phyloP scores from a whole-genome alignment of 768 basidiomycete genomes.

The Polyporus arcularius region DNA sequence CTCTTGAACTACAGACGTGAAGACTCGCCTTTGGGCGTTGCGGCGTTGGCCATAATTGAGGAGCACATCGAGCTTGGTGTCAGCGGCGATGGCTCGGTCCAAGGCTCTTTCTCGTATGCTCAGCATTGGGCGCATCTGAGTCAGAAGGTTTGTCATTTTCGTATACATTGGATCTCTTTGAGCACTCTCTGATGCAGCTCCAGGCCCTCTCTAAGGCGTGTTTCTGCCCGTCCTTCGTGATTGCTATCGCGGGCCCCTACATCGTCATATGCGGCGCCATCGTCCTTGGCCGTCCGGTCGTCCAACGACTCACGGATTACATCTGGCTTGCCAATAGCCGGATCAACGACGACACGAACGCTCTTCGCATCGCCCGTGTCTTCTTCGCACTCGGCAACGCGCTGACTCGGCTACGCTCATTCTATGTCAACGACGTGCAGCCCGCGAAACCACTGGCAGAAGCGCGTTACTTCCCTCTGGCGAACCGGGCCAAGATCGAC shows the following conservation, averaged over 20 bases:
- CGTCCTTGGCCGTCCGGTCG: not conserved
- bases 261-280: conserved; percentile 3
- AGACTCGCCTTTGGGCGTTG: not conserved
- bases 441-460: too few species aligned
- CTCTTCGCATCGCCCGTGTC: not conserved
- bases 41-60: not conserved
- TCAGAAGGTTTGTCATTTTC: not conserved
- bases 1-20: not conserved
- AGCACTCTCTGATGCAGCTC: not conserved
- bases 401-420: too few species aligned
- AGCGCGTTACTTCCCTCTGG: too few species aligned
- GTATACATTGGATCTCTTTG: too few species aligned
- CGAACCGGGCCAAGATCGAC: too few species aligned
- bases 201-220: not conserved
- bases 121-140: not conserved
- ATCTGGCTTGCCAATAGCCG: not conserved
- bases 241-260: conserved; percentile 1
- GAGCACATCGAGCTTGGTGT: not conserved
- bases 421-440: too few species aligned
- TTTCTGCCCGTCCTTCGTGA: conserved; percentile 4
- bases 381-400: not conserved
- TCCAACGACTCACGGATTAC: conserved; percentile 6
- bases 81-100: not conserved
- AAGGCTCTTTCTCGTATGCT: conserved; percentile 3
- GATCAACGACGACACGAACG: not conserved